These are phyloP conservation scores for Blyttiomyces sp. DNA, from an alignment of 371 early-diverging fungal genomes.

Conservation along the genomic window DNA sequence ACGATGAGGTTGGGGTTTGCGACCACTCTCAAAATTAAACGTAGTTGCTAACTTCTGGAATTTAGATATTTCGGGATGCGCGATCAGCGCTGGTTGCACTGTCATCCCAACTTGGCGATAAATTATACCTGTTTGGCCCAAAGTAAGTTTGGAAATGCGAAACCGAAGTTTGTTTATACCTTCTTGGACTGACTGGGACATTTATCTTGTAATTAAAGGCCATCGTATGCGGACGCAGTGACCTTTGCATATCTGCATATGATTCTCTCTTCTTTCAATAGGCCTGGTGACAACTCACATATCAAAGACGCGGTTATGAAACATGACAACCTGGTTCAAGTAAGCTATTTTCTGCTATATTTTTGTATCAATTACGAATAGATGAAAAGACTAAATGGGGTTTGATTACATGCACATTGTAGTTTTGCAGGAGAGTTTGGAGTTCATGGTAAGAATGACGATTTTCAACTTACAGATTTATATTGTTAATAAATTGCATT, in stretches of 20 bases:
- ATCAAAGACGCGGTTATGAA: slow-evolving; percentile 49
- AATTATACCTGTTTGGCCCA: slow-evolving; percentile 51
- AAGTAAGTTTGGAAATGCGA: slow-evolving; percentile 36
- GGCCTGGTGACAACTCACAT: too few relatives aligned
- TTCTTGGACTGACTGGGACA: too few relatives aligned
- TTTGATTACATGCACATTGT: too few relatives aligned
- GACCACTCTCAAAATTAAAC: background rate
- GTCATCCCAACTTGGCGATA: slow-evolving; percentile 51
- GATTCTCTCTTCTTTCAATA: background rate
- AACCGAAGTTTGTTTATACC: too few relatives aligned
- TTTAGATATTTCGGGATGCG: slow-evolving; percentile 59
- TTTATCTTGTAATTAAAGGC: too few relatives aligned
- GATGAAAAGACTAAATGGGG: too few relatives aligned
- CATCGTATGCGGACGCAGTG: too few relatives aligned
- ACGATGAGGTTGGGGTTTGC: slow-evolving; percentile 24
- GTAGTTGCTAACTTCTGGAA: background rate
- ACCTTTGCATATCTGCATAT: background rate
- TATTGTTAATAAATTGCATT: too few relatives aligned
- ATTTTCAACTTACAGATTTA: too few relatives aligned
- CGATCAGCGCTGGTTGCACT: slow-evolving; percentile 53
- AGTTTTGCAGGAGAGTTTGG: too few relatives aligned
- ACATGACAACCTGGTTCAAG: slow-evolving; percentile 54
- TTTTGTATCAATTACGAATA: too few relatives aligned
- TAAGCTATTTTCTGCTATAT: slow-evolving; percentile 3
- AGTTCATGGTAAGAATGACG: too few relatives aligned